Base-by-base conservation (phyloP, 1,139 yeast genomes). In the Nakaseomyces nivariensis region DNA sequence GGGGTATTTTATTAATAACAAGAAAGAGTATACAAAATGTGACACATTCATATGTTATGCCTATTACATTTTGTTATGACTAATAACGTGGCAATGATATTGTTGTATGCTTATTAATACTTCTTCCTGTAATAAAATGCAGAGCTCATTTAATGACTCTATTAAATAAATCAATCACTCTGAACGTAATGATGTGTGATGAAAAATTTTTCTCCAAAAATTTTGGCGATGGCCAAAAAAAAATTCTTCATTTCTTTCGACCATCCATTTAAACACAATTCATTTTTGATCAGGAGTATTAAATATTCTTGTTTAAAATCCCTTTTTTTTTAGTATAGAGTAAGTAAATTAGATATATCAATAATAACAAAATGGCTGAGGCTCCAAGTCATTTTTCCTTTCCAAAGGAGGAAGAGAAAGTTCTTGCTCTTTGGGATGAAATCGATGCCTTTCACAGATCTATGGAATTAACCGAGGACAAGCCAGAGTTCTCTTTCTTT, bases 371-470 rank as follows among this genome's bases (percentile, higher is more conserved):
- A 13, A 43, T 43, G 46, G 46, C 38, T 33, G 46, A 43, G 25
- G 46, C 38, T 10, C 17, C 47, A 33, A 27, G 42, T 40, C 65
- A 59, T 46, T 71, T 72, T 56, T 71, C 75, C 62, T 92, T 92
- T 73, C 88, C 97, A 48, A 77, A 73, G 59, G 97, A 89, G 64
- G 99, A 92, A 72, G 94, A 85, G 62, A 80, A 81, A 59, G 79
- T 90, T 58, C 76, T 83, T 54, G 73, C 78, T 51, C 77, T 76
- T 62, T 92, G 99, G 99, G 79, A 84, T 50, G 94, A 89, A 55
- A 77, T 87, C 59, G 85, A 89, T 68, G 98, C 98, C 24, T 94
- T 94, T 74, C 89, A 88, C 58, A 83, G 87, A 48, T 82, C 95
- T 43, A 69, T 89, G 57, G 82, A 89, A 68, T 75, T 89, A 58